Base-by-base conservation (phyloP, 345 rosid species). In the Hibiscus syriacus region DNA sequence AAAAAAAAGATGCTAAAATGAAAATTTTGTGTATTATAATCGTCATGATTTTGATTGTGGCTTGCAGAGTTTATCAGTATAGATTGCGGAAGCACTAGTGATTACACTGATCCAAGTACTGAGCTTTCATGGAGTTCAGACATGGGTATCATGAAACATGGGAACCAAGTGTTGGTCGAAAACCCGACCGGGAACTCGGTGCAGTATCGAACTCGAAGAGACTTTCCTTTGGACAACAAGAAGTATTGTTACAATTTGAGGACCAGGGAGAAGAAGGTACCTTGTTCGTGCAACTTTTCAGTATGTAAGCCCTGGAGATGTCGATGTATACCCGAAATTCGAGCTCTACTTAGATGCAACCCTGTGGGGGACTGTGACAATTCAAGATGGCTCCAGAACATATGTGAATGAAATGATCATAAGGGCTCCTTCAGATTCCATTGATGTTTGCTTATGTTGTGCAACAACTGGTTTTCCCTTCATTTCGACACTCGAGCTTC, bases 121-220 rank as follows among this genome's bases (percentile, higher is more conserved):
- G 98, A 92, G 58, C 81, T 94, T 36, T 66, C 70, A 84, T 94
- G 99, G 99, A 72, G 79, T 70, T 88, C 99, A 70, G 99, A 94
- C 77, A 53, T 70, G 59, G 84, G 73, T 17, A 58, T 89, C n/a
- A 83, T 89, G 87, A 72, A 56, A 57, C 17, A 68, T 29, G 99
- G 98, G 0, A 78, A 76, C 69, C 70, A 87, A 13, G 80, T 80
- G 23, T 27, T 17, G 58, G 79, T 84, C 5, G 67, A 71, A 54
- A 80, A 72, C 63, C 76, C 86, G 66, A 74, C 63, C 52, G 82
- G 74, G 68, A 72, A 76, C 65, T 71, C 52, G 71, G 41, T 72
- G 78, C 97, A 84, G 59, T 89, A 88, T 55, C 80, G 48, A 27
- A 81, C 49, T 5, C 81, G 96, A 50, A 78, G 98, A 70, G 97